Percentiles rank a stretch among this genome's conserved stretches.
These are phyloP conservation scores for Luzula sylvatica DNA, from an alignment of 176 grass and related monocot species.

Conservation along the genomic window DNA sequence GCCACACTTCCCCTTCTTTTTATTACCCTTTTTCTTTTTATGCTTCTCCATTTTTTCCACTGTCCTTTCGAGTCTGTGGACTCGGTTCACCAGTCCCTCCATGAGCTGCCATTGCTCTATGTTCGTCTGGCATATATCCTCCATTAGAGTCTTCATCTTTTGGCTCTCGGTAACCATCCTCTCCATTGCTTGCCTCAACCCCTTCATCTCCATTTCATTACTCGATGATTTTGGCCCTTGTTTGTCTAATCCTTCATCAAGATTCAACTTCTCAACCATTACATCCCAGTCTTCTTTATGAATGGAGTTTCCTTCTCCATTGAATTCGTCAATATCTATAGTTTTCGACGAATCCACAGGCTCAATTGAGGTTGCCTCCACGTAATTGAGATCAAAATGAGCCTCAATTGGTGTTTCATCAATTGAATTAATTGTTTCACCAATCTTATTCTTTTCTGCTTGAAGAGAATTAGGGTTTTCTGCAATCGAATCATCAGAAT, in stretches of 20 bases:
- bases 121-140: conserved; percentile 39
- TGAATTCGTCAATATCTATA: not conserved
- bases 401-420: not conserved
- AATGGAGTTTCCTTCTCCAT: too few relatives aligned
- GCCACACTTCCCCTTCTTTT: too few relatives aligned
- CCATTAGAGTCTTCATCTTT: conserved; percentile 23
- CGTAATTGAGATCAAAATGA: not conserved
- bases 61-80: conserved; percentile 43
- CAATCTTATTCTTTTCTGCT: not conserved
- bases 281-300: too few relatives aligned
- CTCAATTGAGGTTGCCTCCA: not conserved
- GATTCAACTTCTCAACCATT: too few relatives aligned
- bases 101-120: conserved; percentile 42
- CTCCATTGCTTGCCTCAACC: conserved; percentile 47
- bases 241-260: not conserved
- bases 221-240: not conserved
- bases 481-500: not conserved
- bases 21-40: conserved; percentile 18
- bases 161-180: conserved; percentile 32
- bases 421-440: conserved; percentile 6
- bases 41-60: conserved; percentile 34
- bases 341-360: not conserved
- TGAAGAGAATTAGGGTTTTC: not conserved
- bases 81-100: conserved; percentile 31
- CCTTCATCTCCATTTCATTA: conserved; percentile 5